Conservation (phyloP, 176 grass and related monocot genomes). For the Phoenix dactylifera region DNA sequence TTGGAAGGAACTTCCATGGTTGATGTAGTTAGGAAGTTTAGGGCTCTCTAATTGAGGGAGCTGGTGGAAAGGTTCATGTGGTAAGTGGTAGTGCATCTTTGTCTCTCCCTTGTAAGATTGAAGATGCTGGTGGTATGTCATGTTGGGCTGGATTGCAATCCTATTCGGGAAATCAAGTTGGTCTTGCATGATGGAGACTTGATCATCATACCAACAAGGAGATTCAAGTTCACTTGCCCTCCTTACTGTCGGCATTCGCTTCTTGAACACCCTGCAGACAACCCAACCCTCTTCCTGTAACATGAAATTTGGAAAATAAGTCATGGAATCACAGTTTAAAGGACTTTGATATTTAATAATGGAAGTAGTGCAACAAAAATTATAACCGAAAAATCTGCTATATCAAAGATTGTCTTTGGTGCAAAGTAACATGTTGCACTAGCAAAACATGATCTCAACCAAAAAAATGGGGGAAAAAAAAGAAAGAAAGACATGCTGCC, state of each 20-base stretch:
- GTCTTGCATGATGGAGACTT: slow-evolving; percentile 60
- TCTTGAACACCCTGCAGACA: slow-evolving; percentile 95
- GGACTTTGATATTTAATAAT: too few species aligned
- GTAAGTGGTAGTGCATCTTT: slow-evolving; percentile 51
- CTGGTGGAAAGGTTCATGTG: slow-evolving; percentile 38
- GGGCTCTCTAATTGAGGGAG: slow-evolving; percentile 59
- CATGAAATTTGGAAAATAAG: not conserved
- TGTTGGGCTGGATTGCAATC: slow-evolving; percentile 36
- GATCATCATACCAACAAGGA: slow-evolving; percentile 75
- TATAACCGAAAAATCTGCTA: too few species aligned
- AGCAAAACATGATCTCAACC: too few species aligned
- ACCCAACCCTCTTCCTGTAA: slow-evolving; percentile 97
- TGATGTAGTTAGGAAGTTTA: slow-evolving; percentile 41
- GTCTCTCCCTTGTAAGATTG: slow-evolving; percentile 53
- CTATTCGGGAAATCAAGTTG: slow-evolving; percentile 47
- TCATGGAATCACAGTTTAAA: too few species aligned
- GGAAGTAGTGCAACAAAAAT: too few species aligned
- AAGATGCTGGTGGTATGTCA: slow-evolving; percentile 50
- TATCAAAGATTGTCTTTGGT: too few species aligned
- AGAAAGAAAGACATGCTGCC: too few species aligned
- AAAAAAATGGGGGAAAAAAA: too few species aligned
- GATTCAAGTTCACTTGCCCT: slow-evolving; percentile 54
- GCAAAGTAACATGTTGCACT: too few species aligned
- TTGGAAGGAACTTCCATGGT: slow-evolving; percentile 15
- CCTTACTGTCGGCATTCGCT: slow-evolving; percentile 60